Evolutionary conservation across 345 rosid species (phyloP).

Genomic region (Hibiscus trionum): DNA sequence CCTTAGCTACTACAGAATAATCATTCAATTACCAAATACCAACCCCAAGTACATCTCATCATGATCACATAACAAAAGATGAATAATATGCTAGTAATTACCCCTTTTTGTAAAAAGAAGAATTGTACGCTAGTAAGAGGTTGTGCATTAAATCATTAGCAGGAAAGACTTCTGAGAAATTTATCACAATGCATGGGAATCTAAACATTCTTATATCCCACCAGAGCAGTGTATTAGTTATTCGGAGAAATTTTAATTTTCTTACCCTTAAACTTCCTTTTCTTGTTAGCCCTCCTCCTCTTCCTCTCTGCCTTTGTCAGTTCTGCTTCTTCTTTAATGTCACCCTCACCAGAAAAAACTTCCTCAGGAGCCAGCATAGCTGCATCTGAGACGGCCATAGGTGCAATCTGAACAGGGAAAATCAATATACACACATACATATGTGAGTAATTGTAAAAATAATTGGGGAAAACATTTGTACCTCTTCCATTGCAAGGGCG

Average conservation of each 20-base stretch:
- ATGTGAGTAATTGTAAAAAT: not conserved
- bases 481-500: constrained; percentile 99
- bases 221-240: not conserved
- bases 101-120: not conserved
- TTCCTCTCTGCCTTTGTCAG: constrained; percentile 77
- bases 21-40: not conserved
- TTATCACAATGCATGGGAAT: not conserved
- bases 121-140: not conserved
- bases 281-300: constrained; percentile 97
- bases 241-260: not conserved
- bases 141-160: not conserved
- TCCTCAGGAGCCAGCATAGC: constrained; percentile 99
- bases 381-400: constrained; percentile 86
- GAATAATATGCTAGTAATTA: not conserved
- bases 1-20: not conserved
- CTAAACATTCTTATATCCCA: not conserved
- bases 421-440: not conserved
- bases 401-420: constrained; percentile 61
- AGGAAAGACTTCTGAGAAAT: no score
- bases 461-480: constrained; percentile 12
- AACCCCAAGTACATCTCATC: not conserved
- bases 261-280: constrained; percentile 77
- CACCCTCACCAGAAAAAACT: constrained; percentile 74
- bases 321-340: constrained; percentile 78
- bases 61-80: no score